Evolutionary conservation across 208 protist genomes (phyloP).

Genomic region (Polymyxa betae): DNA sequence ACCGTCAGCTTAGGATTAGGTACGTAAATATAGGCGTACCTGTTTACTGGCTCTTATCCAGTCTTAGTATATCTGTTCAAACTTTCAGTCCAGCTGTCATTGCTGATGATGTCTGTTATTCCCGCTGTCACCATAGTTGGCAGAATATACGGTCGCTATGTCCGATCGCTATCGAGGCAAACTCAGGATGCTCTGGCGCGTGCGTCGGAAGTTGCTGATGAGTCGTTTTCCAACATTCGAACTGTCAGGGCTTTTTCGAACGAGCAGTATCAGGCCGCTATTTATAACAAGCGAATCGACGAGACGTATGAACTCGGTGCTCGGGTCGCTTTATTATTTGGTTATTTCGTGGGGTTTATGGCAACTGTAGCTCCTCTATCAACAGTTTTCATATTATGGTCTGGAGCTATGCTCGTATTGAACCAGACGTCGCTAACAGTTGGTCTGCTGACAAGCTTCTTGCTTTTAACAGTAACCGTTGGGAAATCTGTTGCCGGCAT

Average conservation of each 20-base stretch:
- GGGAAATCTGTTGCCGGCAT: neutral
- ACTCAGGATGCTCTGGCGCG: conserved; percentile 24
- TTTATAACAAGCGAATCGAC: neutral
- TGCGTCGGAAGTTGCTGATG: conserved; percentile 54
- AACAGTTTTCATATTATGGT: neutral
- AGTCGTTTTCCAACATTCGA: conserved; percentile 52
- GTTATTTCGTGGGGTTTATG: neutral
- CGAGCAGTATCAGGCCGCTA: neutral
- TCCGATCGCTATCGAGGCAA: conserved; percentile 30
- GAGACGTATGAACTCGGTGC: neutral
- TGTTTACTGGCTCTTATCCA: neutral
- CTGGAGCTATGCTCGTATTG: neutral
- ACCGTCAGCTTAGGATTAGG: neutral
- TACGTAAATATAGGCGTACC: neutral
- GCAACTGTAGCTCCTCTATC: neutral
- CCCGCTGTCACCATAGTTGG: conserved; percentile 11
- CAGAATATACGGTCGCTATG: neutral
- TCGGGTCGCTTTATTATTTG: neutral
- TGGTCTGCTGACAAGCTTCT: neutral
- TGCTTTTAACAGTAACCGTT: neutral
- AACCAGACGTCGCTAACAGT: neutral
- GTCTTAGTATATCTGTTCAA: conserved; percentile 22
- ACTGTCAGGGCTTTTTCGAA: conserved; percentile 50
- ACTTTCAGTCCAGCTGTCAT: neutral
- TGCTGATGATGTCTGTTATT: conserved; percentile 43